Evolutionary conservation across 257 asterid genomes (phyloP).

Genomic region (Asclepias syriaca): DNA sequence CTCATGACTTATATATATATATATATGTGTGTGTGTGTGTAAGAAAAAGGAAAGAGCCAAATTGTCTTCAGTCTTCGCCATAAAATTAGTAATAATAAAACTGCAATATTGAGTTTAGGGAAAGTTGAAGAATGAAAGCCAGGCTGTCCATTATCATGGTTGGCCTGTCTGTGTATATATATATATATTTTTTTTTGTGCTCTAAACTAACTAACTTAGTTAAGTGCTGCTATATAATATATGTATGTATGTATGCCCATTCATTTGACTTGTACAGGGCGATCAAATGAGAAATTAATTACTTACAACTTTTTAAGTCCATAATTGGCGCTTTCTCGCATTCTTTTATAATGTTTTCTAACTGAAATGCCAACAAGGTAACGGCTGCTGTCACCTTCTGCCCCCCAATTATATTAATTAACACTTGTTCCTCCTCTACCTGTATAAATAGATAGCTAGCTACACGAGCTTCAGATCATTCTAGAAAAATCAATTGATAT

Average conservation of each 20-base stretch:
- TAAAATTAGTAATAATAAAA: too few species aligned
- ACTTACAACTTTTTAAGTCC: background rate
- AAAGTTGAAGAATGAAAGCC: conserved; percentile 7
- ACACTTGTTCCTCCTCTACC: too few species aligned
- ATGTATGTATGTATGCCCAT: background rate
- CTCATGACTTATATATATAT: too few species aligned
- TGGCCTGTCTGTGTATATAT: background rate
- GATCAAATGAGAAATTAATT: background rate
- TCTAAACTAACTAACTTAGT: background rate
- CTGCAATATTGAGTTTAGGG: background rate
- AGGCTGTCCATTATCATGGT: conserved; percentile 8
- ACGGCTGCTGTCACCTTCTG: conserved; percentile 30
- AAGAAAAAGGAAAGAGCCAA: background rate
- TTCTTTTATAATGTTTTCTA: conserved; percentile 13
- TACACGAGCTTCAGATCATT: background rate
- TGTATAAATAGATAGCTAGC: background rate
- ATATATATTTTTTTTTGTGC: background rate
- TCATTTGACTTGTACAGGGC: conserved; percentile 11
- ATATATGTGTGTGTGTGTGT: too few species aligned
- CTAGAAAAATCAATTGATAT: background rate
- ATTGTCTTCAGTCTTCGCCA: background rate
- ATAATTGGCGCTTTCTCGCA: conserved; percentile 14
- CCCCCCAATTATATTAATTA: background rate
- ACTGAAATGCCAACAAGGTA: conserved; percentile 32
- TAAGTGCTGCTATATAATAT: too few species aligned